A percentile compares a stretch with the other conserved stretches of the same genome.
Evolutionary conservation across 331 rosid species (phyloP).

Genomic region (Spiraea crenata): DNA sequence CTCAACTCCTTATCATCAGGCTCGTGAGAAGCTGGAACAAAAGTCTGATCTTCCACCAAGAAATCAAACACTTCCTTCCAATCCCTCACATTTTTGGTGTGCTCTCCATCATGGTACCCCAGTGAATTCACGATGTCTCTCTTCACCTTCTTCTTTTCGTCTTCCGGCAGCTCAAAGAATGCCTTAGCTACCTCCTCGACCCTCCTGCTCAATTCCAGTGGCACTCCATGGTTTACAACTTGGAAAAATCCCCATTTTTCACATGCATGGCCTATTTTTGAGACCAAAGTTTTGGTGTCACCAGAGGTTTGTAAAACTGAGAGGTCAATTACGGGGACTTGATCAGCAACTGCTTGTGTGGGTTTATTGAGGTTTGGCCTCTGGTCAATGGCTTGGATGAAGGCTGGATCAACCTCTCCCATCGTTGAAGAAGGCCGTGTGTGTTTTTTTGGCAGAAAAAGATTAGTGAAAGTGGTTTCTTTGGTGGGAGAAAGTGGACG

Average conservation of each 20-base stretch:
- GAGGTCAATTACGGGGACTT: constrained; percentile 69
- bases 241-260: constrained; percentile 80
- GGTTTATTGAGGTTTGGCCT: constrained; percentile 38
- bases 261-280: constrained; percentile 57
- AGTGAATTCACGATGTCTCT: constrained; percentile 54
- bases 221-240: constrained; percentile 66
- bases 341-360: constrained; percentile 24
- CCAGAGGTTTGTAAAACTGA: constrained; percentile 17
- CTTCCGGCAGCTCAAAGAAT: constrained; percentile 47
- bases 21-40: constrained; percentile 54
- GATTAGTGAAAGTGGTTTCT: neutral
- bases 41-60: constrained; percentile 42
- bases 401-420: constrained; percentile 69
- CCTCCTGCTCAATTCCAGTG: constrained; percentile 25
- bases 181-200: constrained; percentile 33
- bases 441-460: too few relatives aligned
- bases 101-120: constrained; percentile 78
- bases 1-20: constrained; percentile 37
- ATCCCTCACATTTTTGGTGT: constrained; percentile 78
- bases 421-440: constrained; percentile 22
- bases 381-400: constrained; percentile 61
- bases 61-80: constrained; percentile 91
- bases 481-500: neutral
- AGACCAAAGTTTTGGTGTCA: constrained; percentile 20
- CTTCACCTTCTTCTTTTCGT: constrained; percentile 70